Conservation (phyloP, 2,329 filamentous ascomycete species). For the Xylaria sp. region DNA sequence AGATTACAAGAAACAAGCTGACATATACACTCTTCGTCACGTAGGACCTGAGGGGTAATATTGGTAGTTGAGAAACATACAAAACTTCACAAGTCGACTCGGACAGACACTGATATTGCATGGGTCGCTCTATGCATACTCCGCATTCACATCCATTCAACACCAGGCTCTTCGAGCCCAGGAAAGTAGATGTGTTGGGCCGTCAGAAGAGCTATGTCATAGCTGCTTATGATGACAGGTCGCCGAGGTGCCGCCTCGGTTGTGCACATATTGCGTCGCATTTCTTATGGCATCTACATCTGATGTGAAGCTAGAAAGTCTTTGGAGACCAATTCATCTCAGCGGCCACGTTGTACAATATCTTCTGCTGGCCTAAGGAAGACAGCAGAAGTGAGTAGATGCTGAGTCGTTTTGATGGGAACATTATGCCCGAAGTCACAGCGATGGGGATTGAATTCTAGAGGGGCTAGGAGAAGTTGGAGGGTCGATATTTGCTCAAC, state of each 20-base stretch:
- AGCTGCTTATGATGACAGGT: conserved; percentile 19
- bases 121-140: conserved; percentile 13
- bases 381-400: conserved; percentile 19
- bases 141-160: conserved; percentile 11
- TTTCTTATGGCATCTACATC: conserved; percentile 16
- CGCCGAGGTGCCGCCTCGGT: neutral
- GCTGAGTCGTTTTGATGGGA: conserved; percentile 17
- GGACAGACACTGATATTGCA: conserved; percentile 6
- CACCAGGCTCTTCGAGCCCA: conserved; percentile 1
- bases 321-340: conserved; percentile 6
- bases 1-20: conserved; percentile 29
- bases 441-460: conserved; percentile 4
- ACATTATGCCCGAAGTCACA: conserved; percentile 17
- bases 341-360: conserved; percentile 10
- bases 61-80: conserved; percentile 29
- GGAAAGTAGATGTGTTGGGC: conserved; percentile 5
- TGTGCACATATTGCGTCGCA: conserved; percentile 15
- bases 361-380: neutral
- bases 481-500: conserved; percentile 9
- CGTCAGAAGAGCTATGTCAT: conserved; percentile 17
- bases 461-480: neutral
- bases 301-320: conserved; percentile 8
- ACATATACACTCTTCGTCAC: conserved; percentile 29
- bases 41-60: conserved; percentile 36
- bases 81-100: conserved; percentile 22